Base-by-base conservation (phyloP, 768 basidiomycete genomes). In the Lyophyllum atratum region DNA sequence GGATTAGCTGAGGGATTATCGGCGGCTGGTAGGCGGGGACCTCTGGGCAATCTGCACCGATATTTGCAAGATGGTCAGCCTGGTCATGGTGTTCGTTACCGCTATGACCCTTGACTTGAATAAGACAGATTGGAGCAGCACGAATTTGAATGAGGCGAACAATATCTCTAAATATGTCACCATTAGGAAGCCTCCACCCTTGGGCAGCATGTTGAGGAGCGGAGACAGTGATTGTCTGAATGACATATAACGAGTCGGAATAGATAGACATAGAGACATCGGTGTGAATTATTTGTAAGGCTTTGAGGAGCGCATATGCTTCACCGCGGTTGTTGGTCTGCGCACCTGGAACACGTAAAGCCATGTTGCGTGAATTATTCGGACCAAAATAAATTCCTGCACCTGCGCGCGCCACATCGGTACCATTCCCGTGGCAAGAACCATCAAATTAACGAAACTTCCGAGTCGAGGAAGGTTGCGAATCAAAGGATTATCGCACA, bases 101-200 rank as follows among this genome's bases (percentile, higher is more conserved):
- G 24, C 28, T 6, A n/a, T n/a, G n/a, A n/a, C n/a, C n/a, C n/a
- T n/a, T n/a, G n/a, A n/a, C n/a, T 4, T 49, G 45, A 39, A 39
- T 6, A 4, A 4, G 9, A 39, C 37, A 60, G 64, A 49, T 62
- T n/a, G n/a, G n/a, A n/a, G 64, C 9, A 60, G 56, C 29, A 7
- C 37, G 37, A 4, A 15, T 15, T 4, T 9, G 4, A 15, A 39
- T 11, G 37, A 6, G 17, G 14, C 17, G 12, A 15, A 39, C 37
- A n/a, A 39, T n/a, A 4, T 14, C 9, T 11, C 9, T 9, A n/a
- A 9, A 39, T 6, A 39, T 4, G 37, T 39, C 37, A 4, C 37
- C 37, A n/a, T 39, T 6, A 15, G 37, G 37, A 39, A 7, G 17
- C 17, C 17, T n/a, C 37, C 37, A 39, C 14, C 37, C 37, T 15